These are phyloP conservation scores for Neoscytalidium dimidiatum DNA, from an alignment of 2,329 filamentous ascomycete genomes.

Conservation along the genomic window DNA sequence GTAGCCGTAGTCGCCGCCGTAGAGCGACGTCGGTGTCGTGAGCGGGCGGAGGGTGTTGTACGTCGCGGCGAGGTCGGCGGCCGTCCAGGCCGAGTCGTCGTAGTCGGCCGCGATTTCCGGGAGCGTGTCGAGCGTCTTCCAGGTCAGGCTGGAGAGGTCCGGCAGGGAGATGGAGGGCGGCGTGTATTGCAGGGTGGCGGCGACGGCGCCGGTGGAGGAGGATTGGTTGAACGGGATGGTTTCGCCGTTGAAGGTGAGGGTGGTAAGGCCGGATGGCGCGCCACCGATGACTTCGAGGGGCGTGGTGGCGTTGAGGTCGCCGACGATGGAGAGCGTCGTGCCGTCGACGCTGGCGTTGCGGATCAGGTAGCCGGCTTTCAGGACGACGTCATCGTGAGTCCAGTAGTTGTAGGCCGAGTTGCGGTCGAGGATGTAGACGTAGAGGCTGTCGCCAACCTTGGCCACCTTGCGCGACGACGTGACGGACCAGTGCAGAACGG, in stretches of 20 bases:
- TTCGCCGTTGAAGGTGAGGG: slow-evolving; percentile 63
- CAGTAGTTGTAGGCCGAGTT: slow-evolving; percentile 42
- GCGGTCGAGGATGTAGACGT: slow-evolving; percentile 54
- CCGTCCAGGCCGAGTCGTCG: slow-evolving; percentile 68
- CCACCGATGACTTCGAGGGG: slow-evolving; percentile 68
- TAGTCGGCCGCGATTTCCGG: slow-evolving; percentile 68
- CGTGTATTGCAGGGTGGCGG: slow-evolving; percentile 53
- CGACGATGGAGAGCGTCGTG: slow-evolving; percentile 62
- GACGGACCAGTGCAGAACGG: slow-evolving; percentile 58
- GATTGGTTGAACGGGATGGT: slow-evolving; percentile 42
- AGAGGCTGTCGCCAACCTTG: slow-evolving; percentile 50
- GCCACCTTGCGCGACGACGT: slow-evolving; percentile 56
- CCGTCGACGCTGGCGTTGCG: slow-evolving; percentile 60
- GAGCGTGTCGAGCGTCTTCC: slow-evolving; percentile 71
- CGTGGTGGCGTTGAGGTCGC: slow-evolving; percentile 72
- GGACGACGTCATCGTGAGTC: slow-evolving; percentile 50
- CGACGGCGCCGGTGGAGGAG: slow-evolving; percentile 50
- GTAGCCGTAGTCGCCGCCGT: slow-evolving; percentile 73
- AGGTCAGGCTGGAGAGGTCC: slow-evolving; percentile 59
- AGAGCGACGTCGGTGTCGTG: slow-evolving; percentile 65
- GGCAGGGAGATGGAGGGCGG: slow-evolving; percentile 58
- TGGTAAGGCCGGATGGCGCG: slow-evolving; percentile 53
- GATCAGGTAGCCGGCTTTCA: slow-evolving; percentile 66
- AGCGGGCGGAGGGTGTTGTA: slow-evolving; percentile 61
- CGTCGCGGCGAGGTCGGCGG: slow-evolving; percentile 59